A percentile compares a stretch with the other conserved stretches of the same genome.
Conservation (phyloP, 441 rosid species). For the Breynia disticha region DNA sequence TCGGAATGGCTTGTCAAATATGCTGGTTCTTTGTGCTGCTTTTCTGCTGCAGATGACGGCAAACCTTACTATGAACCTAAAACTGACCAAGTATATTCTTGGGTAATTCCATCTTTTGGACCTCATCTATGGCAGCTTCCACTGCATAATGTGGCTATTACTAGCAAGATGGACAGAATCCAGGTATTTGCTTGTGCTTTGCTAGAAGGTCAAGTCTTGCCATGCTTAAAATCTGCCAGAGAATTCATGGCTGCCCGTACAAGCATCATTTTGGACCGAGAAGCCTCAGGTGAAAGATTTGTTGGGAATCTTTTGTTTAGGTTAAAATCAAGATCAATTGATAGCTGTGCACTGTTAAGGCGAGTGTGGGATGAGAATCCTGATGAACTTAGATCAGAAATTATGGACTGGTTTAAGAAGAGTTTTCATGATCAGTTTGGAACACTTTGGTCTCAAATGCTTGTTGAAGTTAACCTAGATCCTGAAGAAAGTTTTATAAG, state of each 20-base stretch:
- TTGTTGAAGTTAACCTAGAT: slow-evolving; percentile 33
- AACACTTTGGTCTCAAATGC: slow-evolving; percentile 57
- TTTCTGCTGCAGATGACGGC: slow-evolving; percentile 47
- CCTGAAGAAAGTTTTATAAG: slow-evolving; percentile 24
- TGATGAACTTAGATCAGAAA: slow-evolving; percentile 36
- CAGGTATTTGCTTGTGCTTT: slow-evolving; percentile 62
- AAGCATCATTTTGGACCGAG: slow-evolving; percentile 42
- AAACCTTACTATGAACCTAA: slow-evolving; percentile 53
- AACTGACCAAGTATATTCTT: slow-evolving; percentile 41
- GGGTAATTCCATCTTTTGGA: slow-evolving; percentile 58
- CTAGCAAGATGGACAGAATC: slow-evolving; percentile 20
- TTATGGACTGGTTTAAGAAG: slow-evolving; percentile 66
- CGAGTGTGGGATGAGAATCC: slow-evolving; percentile 47
- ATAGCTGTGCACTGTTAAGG: slow-evolving; percentile 40
- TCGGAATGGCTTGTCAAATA: slow-evolving; percentile 71
- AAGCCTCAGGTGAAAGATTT: slow-evolving; percentile 47
- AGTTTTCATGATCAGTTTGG: slow-evolving; percentile 35
- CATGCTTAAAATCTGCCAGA: slow-evolving; percentile 44
- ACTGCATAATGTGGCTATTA: slow-evolving; percentile 31
- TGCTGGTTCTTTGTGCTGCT: slow-evolving; percentile 45
- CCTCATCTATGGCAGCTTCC: slow-evolving; percentile 71
- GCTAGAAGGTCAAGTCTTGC: slow-evolving; percentile 71
- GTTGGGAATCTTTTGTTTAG: slow-evolving; percentile 50
- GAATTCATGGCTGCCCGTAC: slow-evolving; percentile 52
- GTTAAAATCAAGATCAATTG: slow-evolving; percentile 34